Evolutionary conservation across 2,329 filamentous ascomycete genomes (phyloP).

Genomic region (Fusarium azukiicola): DNA sequence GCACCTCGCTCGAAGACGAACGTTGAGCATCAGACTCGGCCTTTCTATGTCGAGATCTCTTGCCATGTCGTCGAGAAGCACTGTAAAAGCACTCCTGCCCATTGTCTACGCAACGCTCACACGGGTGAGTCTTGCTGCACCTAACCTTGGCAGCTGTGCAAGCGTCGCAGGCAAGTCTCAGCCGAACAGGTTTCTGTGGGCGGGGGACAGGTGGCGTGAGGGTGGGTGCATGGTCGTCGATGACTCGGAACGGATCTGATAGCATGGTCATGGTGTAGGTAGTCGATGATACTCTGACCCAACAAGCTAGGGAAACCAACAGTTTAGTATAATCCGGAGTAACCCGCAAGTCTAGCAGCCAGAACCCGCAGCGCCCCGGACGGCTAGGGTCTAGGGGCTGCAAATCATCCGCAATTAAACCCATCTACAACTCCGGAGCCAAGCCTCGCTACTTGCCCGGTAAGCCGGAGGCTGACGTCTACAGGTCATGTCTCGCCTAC

Average conservation of each 20-base stretch:
- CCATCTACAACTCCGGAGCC: constrained; percentile 17
- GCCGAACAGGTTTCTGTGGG: constrained; percentile 34
- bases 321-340: neutral
- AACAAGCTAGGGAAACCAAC: neutral
- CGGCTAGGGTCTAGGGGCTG: neutral
- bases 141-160: constrained; percentile 47
- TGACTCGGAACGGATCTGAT: constrained; percentile 25
- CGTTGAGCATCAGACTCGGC: constrained; percentile 16
- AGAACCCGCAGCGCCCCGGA: neutral
- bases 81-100: constrained; percentile 42
- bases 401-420: constrained; percentile 20
- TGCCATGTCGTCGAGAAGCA: constrained; percentile 36
- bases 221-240: constrained; percentile 9
- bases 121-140: constrained; percentile 45
- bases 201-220: constrained; percentile 13
- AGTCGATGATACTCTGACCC: neutral
- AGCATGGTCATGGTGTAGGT: neutral
- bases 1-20: constrained; percentile 28
- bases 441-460: constrained; percentile 39
- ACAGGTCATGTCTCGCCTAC: neutral
- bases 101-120: constrained; percentile 42
- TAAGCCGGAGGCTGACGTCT: constrained; percentile 28
- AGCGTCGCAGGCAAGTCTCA: constrained; percentile 44
- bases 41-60: constrained; percentile 37
- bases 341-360: constrained; percentile 29